Evolutionary conservation across 495 filamentous ascomycete genomes (phyloP), one percentile per base, ranked within the genome.

Genomic region (Tuber borchii): DNA sequence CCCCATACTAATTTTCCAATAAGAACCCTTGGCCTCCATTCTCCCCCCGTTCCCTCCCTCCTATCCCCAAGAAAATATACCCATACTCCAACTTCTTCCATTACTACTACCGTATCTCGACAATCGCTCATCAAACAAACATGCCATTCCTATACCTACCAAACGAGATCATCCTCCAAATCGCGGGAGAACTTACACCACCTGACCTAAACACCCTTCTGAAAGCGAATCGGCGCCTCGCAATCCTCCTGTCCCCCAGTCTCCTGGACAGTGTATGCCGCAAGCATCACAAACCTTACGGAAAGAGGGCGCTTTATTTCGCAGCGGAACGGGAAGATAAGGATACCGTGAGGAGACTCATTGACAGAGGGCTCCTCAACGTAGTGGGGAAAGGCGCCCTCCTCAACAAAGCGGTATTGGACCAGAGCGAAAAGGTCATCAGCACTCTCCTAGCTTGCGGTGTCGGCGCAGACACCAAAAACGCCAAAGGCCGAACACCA

Each of bases 401-500:
- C 56, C 56, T 65, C 56, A 65, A 65, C 9, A 65, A 65, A 65
- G 56, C 56, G 26, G 56, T 65, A 16, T 8, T 65, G 31, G 56
- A 65, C 56, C 56, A 65, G 56, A 65, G 56, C 26, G 79, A 83
- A 68, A 83, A 72, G 22, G 75, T 83, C 16, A 72, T 83, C 51
- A 65, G 76, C 69, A 26, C 73, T 26, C 80, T 83, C 45, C 70
- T 83, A 22, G 77, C 81, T 8, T 46, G 40, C 43, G 78, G 74
- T 14, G 75, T 75, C 17, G 42, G 45, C 0, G 69, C 76, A 2
- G 74, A 84, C 44, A 37, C 77, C 40, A 81, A 72, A 31, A 83
- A 83, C 69, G 46, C 45, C 3, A 68, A 73, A 73, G 80, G 78
- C n/a, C 75, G 69, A 71, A 84, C 84, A 19, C 82, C 83, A 43